Base-by-base conservation (phyloP, 768 basidiomycete species). In the Mycena metata region DNA sequence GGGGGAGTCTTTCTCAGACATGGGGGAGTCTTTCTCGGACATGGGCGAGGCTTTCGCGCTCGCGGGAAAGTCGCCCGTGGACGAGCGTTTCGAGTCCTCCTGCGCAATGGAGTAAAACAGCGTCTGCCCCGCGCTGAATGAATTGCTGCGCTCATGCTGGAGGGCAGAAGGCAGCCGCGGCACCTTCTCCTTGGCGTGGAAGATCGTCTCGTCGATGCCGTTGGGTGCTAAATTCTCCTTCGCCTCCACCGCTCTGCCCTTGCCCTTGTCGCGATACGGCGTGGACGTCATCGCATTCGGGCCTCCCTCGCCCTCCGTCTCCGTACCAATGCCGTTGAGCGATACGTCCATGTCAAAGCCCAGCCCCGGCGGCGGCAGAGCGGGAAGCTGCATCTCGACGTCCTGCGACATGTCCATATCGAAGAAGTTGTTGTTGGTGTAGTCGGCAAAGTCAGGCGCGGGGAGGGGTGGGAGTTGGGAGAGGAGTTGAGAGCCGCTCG, bases 51-150 rank as follows among this genome's bases (percentile, higher is more conserved):
- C 72, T 68, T 82, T 76, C 26, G 81, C 78, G 64, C 70, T 68
- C 36, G 60, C 56, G 17, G 64, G 69, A 24, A 49, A 55, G 19
- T 67, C 66, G 30, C 52, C 63, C 30, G 70, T 73, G 6, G 72
- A 75, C 23, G 72, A 72, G 15, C 76, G 68, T 26, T 72, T 72
- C 39, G 73, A 70, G n/a, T 64, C 65, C 35, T 23, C 50, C 50
- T 79, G 78, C 11, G 75, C 78, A 71, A 86, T 79, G 5, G 90
- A 88, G 69, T 84, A 88, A 76, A 91, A 91, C 15, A 89, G 79
- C 1, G 88, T 86, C 73, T 90, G 88, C 3, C 89, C 90, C 60
- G 89, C 85, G 74, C 88, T 90, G 77, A 90, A 91, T 1, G 90
- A 91, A n/a, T 89, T 85, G 69, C 88, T 89, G 36, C 89, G 87